Evolutionary conservation across 805 yeast genomes (phyloP).

Genomic region (Priceomyces medius): DNA sequence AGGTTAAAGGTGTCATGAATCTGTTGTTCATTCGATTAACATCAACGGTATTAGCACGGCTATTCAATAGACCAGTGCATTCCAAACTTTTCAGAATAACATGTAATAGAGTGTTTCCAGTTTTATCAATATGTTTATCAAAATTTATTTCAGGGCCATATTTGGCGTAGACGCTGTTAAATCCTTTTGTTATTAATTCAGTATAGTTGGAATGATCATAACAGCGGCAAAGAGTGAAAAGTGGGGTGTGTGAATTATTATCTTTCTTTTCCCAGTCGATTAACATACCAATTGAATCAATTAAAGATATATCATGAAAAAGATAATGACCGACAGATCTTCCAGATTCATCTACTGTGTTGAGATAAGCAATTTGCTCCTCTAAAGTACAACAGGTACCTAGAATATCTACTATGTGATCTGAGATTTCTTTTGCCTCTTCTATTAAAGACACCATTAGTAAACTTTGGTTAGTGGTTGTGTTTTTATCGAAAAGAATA

Average conservation of each 20-base stretch:
- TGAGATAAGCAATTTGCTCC: slow-evolving; percentile 52
- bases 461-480: slow-evolving; percentile 51
- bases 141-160: slow-evolving; percentile 46
- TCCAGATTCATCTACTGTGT: slow-evolving; percentile 48
- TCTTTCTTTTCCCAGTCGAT: slow-evolving; percentile 74
- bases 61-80: slow-evolving; percentile 23
- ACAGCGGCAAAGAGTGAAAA: slow-evolving; percentile 70
- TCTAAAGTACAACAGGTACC: slow-evolving; percentile 36
- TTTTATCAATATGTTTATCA: slow-evolving; percentile 65
- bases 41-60: slow-evolving; percentile 31
- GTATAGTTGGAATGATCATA: slow-evolving; percentile 74
- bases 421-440: slow-evolving; percentile 47
- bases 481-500: slow-evolving; percentile 60
- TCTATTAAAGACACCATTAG: slow-evolving; percentile 60
- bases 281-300: slow-evolving; percentile 52
- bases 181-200: slow-evolving; percentile 44
- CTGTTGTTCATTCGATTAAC: slow-evolving; percentile 61
- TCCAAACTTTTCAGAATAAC: slow-evolving; percentile 53
- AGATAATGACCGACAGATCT: slow-evolving; percentile 75
- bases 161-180: slow-evolving; percentile 38
- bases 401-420: slow-evolving; percentile 44
- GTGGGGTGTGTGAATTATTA: slow-evolving; percentile 68
- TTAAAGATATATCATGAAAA: slow-evolving; percentile 52
- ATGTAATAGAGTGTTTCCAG: slow-evolving; percentile 78
- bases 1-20: slow-evolving; percentile 67